Percentiles rank a stretch among this genome's conserved stretches.
phyloP scores from a whole-genome alignment of 495 filamentous ascomycete genomes.

The Neurospora sp. region DNA sequence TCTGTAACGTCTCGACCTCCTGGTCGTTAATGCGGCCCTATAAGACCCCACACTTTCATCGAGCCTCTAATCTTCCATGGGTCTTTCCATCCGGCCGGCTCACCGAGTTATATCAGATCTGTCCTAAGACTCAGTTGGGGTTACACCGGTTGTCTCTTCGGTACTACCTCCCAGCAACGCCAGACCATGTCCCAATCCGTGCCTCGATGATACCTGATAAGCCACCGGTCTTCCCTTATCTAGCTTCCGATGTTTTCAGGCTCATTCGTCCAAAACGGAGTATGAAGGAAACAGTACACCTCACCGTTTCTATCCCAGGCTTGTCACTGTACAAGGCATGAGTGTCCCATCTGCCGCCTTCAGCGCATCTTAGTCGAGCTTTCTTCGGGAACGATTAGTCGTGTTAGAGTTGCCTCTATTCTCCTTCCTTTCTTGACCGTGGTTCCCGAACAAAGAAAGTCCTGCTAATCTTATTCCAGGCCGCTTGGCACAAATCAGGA shows the following conservation, averaged over 20 bases:
- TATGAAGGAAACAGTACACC: background rate
- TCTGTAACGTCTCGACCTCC: background rate
- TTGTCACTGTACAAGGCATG: background rate
- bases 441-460: background rate
- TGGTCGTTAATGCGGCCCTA: background rate
- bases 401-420: background rate
- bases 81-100: background rate
- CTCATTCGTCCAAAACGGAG: background rate
- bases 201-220: background rate
- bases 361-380: background rate
- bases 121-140: background rate
- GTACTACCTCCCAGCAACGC: background rate
- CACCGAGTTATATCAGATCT: background rate
- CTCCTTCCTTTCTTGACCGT: background rate
- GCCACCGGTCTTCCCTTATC: background rate
- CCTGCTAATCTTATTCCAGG: background rate
- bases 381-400: background rate
- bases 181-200: background rate
- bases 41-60: background rate
- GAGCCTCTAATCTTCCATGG: background rate
- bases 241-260: background rate
- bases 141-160: background rate
- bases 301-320: background rate
- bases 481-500: background rate
- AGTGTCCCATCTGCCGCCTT: background rate